Evolutionary conservation across 768 basidiomycete species (phyloP), one percentile per base, ranked within the genome.

Genomic region (Thelephora ganbajun): DNA sequence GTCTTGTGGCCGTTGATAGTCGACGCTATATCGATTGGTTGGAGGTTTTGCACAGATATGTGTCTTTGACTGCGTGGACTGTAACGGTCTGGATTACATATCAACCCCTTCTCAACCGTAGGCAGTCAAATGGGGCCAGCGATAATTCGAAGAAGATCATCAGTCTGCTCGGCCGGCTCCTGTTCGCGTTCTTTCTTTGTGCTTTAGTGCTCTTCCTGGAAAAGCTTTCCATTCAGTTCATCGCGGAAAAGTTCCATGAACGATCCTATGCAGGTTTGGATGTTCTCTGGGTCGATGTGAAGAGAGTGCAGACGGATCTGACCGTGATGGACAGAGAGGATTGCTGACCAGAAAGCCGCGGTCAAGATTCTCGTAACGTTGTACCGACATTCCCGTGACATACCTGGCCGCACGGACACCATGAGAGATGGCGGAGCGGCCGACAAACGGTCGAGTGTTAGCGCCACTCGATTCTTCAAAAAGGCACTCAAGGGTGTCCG

Each of bases 151-250:
- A 63, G 59, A 46, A 65, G 59, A 71, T 73, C 22, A 64, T 89
- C 45, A 61, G 65, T 41, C 66, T 80, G 16, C 66, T 83, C 35
- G 73, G 68, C 2, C 80, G 79, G 58, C 63, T 90, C 22, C 67
- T 88, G 6, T 90, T 92, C 57, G 85, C 79, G 6, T 59, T 83
- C 44, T 73, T 79, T 57, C 57, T 92, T 43, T 85, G 79, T 57
- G 62, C 81, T 0, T 72, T 72, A 22, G 69, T 90, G 20, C 72
- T 92, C 5, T 69, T 84, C 11, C 80, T 74, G 47, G 89, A 92
- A 62, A 96, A 96, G 58, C 76, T 92, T 50, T 62, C 82, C 12
- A 85, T 96, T 43, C 91, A 93, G 60, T 79, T 79, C 69, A 90
- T 94, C 54, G 82, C 82, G 42, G 71, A 69, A 41, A 84, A 86